phyloP scores from a whole-genome alignment of 768 basidiomycete genomes.

The Termitomyces sp. region DNA sequence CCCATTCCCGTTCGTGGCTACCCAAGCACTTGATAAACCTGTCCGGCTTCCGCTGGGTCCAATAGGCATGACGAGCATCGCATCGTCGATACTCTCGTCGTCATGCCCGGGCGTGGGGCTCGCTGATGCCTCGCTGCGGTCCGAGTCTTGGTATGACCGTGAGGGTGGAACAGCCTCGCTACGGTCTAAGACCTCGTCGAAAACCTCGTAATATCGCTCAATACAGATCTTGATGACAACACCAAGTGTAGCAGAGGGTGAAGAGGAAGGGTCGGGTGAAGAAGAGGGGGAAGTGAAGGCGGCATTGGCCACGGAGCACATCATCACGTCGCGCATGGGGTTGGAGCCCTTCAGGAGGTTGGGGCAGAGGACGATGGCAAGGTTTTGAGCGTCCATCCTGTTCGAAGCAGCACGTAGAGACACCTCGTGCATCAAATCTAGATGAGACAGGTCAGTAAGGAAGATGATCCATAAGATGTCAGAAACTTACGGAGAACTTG shows the following conservation, averaged over 20 bases:
- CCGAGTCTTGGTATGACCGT: slow-evolving; percentile 16
- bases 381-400: slow-evolving; percentile 81
- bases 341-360: slow-evolving; percentile 74
- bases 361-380: slow-evolving; percentile 75
- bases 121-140: slow-evolving; percentile 18
- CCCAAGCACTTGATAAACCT: slow-evolving; percentile 38
- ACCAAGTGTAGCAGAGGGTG: slow-evolving; percentile 55
- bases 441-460: background rate
- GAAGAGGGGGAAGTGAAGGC: slow-evolving; percentile 21
- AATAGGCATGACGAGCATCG: slow-evolving; percentile 70
- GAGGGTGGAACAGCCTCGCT: slow-evolving; percentile 51
- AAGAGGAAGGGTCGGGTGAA: slow-evolving; percentile 17
- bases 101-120: slow-evolving; percentile 33
- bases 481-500: slow-evolving; percentile 55
- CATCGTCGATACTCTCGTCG: slow-evolving; percentile 76
- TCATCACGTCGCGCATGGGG: slow-evolving; percentile 67
- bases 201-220: slow-evolving; percentile 80
- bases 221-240: slow-evolving; percentile 74
- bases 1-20: slow-evolving; percentile 13
- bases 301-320: slow-evolving; percentile 61
- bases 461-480: slow-evolving; percentile 3
- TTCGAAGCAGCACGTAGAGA: slow-evolving; percentile 65
- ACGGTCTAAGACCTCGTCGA: slow-evolving; percentile 76
- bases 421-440: slow-evolving; percentile 80
- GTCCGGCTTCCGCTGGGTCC: slow-evolving; percentile 34